These are phyloP conservation scores for Dictyostelium brefeldianum DNA, from an alignment of 78 protist species.

Conservation along the genomic window DNA sequence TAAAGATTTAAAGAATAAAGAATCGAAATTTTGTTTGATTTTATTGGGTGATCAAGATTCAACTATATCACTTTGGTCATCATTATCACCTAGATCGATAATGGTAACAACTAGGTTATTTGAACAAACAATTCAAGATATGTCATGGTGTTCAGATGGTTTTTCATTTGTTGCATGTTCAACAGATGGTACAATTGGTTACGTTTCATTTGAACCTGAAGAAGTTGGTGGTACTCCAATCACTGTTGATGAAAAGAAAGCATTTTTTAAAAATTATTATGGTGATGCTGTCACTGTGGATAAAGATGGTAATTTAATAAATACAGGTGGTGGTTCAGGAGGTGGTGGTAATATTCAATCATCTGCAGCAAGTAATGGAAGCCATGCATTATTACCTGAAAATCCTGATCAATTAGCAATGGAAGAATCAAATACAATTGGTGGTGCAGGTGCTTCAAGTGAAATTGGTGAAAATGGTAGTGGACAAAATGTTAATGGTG, in stretches of 20 bases:
- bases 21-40: neutral
- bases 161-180: constrained; percentile 40
- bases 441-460: neutral
- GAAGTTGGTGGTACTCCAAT: constrained; percentile 36
- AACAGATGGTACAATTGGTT: constrained; percentile 59
- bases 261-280: neutral
- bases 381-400: constrained; percentile 44
- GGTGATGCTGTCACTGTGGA: constrained; percentile 50
- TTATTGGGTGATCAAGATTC: constrained; percentile 57
- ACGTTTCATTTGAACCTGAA: neutral
- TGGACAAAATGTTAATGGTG: neutral
- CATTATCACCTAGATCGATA: constrained; percentile 33
- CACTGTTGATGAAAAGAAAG: neutral
- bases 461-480: neutral
- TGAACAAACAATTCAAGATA: constrained; percentile 56
- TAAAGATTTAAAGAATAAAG: neutral
- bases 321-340: neutral
- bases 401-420: constrained; percentile 73
- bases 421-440: constrained; percentile 32
- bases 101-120: constrained; percentile 16
- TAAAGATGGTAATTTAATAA: constrained; percentile 4
- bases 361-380: neutral
- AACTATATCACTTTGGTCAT: constrained; percentile 53
- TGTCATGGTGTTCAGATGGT: constrained; percentile 74
- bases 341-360: neutral